Conservation (phyloP, 2,329 filamentous ascomycete species). For the Pyricularia sp. region DNA sequence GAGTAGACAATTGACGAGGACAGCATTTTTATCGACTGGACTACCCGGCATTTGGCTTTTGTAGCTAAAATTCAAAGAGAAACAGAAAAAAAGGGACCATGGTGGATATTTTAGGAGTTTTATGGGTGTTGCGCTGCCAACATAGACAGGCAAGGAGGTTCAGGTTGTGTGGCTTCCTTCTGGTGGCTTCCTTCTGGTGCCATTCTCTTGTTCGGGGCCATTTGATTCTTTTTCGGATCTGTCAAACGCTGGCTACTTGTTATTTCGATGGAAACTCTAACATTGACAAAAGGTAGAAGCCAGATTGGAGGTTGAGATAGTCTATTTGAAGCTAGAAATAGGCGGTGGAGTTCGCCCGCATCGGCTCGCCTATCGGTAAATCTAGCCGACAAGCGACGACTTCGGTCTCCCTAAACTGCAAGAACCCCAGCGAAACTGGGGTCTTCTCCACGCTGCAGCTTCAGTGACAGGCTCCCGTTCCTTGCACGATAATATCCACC, state of each 20-base stretch:
- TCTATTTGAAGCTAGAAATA: neutral
- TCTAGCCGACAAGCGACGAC: neutral
- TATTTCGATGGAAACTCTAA: neutral
- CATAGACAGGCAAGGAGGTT: neutral
- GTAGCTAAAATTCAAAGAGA: neutral
- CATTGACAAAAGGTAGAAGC: neutral
- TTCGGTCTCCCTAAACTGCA: neutral
- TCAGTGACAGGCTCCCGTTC: neutral
- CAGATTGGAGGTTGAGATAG: neutral
- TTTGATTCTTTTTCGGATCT: neutral
- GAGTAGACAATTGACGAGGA: neutral
- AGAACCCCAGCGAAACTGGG: neutral
- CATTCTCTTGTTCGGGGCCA: neutral
- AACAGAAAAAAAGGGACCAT: neutral
- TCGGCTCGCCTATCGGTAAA: conserved; percentile 3
- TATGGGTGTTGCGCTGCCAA: neutral
- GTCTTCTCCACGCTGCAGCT: neutral
- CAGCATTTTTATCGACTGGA: neutral
- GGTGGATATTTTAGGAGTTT: neutral
- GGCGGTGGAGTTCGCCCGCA: neutral
- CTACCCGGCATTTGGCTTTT: too few species aligned
- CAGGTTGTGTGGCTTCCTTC: neutral
- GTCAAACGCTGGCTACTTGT: neutral
- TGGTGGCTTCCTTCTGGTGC: too few species aligned
- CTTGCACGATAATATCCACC: neutral